Base-by-base conservation (phyloP, 768 basidiomycete genomes). In the Lepiota brunneoincarnata region DNA sequence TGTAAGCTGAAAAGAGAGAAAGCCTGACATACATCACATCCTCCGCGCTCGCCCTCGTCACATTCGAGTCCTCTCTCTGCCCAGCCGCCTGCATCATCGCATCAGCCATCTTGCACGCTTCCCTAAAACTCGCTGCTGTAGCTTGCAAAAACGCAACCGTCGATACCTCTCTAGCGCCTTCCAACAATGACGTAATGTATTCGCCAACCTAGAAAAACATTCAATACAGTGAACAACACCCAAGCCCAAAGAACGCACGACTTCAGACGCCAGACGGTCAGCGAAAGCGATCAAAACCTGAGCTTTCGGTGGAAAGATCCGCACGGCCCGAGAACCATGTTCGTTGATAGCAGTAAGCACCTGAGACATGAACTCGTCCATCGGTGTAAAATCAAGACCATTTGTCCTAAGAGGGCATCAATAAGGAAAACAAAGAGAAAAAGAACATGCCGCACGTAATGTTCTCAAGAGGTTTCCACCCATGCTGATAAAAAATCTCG, bases 401-500 rank as follows among this genome's bases (percentile, higher is more conserved):
- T 76, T 73, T n/a, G 81, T 78, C 48, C 72, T 68, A 53, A 45
- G 23, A 38, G 61, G 23, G n/a, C 51, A 26, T 31, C 41, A 57
- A 31, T 6, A 21, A 51, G 10, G n/a, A 26, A 3, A 51, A 20
- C 12, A 52, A 35, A 50, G 17, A 43, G 54, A 2, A n/a, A 49
- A n/a, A 21, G 38, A 31, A 73, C 84, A n/a, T n/a, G n/a, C n/a
- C 21, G 63, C 68, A 86, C 84, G 84, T 86, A 64, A 89, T 82
- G 69, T 98, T 99, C 56, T 87, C 84, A 50, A 89, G 65, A 0
- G 94, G 81, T 58, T 89, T 80, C 87, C 91, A 94, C 44, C 80
- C 77, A 6, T 80, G 83, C 58, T 93, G 88, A 68, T 96, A 98
- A 61, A 98, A 93, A 18, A 98, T 85, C 67, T 96, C 94, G 41